These are phyloP conservation scores for Ulmus americana DNA, from an alignment of 331 rosid species.

Conservation along the genomic window DNA sequence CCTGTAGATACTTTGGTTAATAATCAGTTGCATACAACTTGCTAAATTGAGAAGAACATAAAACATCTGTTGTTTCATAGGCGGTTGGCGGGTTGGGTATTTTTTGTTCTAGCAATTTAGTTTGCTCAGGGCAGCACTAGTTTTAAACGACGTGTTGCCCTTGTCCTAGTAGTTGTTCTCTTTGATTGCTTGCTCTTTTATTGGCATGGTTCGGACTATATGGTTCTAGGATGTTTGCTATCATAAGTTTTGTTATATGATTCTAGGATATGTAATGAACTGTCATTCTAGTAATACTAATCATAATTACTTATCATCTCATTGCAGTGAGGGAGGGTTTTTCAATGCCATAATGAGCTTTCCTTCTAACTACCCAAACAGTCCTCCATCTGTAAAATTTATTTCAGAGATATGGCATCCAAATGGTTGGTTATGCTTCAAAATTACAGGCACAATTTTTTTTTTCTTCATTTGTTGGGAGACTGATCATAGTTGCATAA, in stretches of 20 bases:
- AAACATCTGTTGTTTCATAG: background rate
- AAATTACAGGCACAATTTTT: slow-evolving; percentile 2
- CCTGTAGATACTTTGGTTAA: background rate
- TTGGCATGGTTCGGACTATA: background rate
- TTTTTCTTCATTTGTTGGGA: slow-evolving; percentile 3
- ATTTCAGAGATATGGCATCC: slow-evolving; percentile 95
- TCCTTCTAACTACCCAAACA: slow-evolving; percentile 86
- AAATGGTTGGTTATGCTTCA: slow-evolving; percentile 52
- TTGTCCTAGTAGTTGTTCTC: background rate
- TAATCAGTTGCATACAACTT: background rate
- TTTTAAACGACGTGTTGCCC: background rate
- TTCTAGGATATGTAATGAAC: background rate
- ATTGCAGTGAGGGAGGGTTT: slow-evolving; percentile 83
- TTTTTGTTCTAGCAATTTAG: background rate
- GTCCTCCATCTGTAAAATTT: slow-evolving; percentile 91
- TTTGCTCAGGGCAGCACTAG: background rate
- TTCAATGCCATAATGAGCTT: slow-evolving; percentile 95
- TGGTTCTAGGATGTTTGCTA: background rate
- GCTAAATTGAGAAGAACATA: background rate
- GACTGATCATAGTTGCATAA: slow-evolving; percentile 16
- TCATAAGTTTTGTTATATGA: background rate
- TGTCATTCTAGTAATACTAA: slow-evolving; percentile 2
- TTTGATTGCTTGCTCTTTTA: background rate
- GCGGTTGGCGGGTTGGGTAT: background rate
- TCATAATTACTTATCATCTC: slow-evolving; percentile 20